Percentiles rank a stretch among this genome's conserved stretches.
Conservation (phyloP, 2,329 filamentous ascomycete genomes). For the Cladosporium sp. region DNA sequence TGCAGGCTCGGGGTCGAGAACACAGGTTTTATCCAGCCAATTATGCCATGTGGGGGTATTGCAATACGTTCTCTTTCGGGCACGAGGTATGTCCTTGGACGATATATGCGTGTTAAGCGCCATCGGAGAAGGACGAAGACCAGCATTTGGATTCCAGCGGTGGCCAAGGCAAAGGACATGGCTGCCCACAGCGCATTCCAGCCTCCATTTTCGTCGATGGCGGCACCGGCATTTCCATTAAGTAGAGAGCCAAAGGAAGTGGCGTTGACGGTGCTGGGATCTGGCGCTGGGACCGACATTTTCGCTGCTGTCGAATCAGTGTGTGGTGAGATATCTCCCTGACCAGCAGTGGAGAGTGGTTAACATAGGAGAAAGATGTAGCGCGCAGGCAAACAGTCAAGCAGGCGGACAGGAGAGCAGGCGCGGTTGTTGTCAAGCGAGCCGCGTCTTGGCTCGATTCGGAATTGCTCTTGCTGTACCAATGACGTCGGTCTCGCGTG, state of each 20-base stretch:
- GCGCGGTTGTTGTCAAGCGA: conserved; percentile 2
- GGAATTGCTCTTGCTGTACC: background rate
- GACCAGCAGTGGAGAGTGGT: background rate
- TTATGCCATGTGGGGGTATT: conserved; percentile 60
- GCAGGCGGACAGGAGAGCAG: background rate
- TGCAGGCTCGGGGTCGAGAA: conserved; percentile 73
- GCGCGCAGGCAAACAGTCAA: background rate
- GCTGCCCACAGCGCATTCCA: conserved; percentile 32
- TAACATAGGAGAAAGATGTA: background rate
- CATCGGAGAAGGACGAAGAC: conserved; percentile 74
- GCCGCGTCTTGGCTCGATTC: background rate
- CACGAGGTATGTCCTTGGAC: conserved; percentile 80
- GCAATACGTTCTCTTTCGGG: conserved; percentile 78
- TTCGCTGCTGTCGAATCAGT: background rate
- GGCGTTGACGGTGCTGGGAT: background rate
- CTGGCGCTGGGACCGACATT: background rate
- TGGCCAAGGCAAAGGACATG: conserved; percentile 30
- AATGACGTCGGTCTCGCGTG: background rate
- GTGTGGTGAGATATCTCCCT: background rate
- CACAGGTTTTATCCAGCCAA: conserved; percentile 51
- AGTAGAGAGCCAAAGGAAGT: background rate
- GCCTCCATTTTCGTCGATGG: background rate
- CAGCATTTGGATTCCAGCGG: conserved; percentile 49
- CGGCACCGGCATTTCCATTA: background rate
- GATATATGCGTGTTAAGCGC: conserved; percentile 80